phyloP scores from a whole-genome alignment of 106 monocot species.

The Cymbidium sinense region DNA sequence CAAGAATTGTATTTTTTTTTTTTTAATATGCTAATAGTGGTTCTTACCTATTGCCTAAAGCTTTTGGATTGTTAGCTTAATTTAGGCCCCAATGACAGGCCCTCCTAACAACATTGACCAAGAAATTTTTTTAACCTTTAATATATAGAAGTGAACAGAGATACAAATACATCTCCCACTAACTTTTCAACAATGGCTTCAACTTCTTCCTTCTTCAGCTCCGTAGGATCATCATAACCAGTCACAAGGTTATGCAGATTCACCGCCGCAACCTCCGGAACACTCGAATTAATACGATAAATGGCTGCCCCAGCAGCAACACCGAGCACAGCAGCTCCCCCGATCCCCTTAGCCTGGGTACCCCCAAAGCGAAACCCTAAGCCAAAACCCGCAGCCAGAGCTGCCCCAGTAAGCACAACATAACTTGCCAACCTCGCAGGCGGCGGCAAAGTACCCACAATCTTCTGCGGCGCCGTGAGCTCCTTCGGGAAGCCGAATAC shows the following conservation, averaged over 20 bases:
- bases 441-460: slow-evolving; percentile 51
- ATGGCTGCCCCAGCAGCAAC: slow-evolving; percentile 49
- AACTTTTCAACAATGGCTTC: slow-evolving; percentile 57
- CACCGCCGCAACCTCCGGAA: slow-evolving; percentile 78
- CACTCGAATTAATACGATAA: slow-evolving; percentile 45
- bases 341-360: slow-evolving; percentile 28
- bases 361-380: slow-evolving; percentile 52
- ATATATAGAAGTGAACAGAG: not conserved
- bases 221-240: slow-evolving; percentile 57
- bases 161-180: slow-evolving; percentile 3
- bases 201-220: slow-evolving; percentile 53
- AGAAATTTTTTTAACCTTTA: too few relatives aligned
- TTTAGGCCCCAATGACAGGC: too few relatives aligned
- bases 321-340: slow-evolving; percentile 58
- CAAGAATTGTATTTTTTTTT: too few relatives aligned
- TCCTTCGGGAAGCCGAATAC: slow-evolving; percentile 52
- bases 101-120: too few relatives aligned
- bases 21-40: too few relatives aligned
- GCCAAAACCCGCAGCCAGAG: slow-evolving; percentile 59
- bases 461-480: slow-evolving; percentile 40
- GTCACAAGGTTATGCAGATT: slow-evolving; percentile 68
- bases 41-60: not conserved
- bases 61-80: not conserved
- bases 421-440: slow-evolving; percentile 55
- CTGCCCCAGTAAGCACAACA: slow-evolving; percentile 44